A percentile compares a stretch with the other conserved stretches of the same genome.
Evolutionary conservation across 106 monocot genomes (phyloP).

Genomic region (Allium fistulosum): DNA sequence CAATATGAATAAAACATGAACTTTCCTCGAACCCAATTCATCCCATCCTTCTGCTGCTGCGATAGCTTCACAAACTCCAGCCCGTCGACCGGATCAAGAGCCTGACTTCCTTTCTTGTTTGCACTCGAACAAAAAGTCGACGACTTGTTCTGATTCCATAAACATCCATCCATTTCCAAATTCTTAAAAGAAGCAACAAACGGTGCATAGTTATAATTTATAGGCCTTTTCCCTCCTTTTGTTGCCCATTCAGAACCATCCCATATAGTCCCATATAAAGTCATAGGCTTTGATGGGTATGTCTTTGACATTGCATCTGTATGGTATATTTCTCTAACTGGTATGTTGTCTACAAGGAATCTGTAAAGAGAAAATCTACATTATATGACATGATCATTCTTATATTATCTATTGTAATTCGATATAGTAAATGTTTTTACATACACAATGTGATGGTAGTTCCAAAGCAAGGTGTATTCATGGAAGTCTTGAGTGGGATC

Average conservation of each 20-base stretch:
- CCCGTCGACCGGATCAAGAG: conserved; percentile 23
- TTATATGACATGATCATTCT: too few species aligned
- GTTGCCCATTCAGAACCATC: conserved; percentile 39
- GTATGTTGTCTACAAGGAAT: conserved; percentile 45
- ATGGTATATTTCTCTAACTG: conserved; percentile 39
- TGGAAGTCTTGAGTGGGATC: conserved; percentile 43
- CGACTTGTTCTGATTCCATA: conserved; percentile 4
- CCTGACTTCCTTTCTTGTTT: background rate
- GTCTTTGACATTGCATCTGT: conserved; percentile 26
- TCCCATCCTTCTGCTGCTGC: conserved; percentile 22
- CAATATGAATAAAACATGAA: conserved; percentile 62
- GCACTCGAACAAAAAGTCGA: background rate
- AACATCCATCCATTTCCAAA: conserved; percentile 19
- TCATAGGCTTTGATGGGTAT: conserved; percentile 45
- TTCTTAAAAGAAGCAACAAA: conserved; percentile 20
- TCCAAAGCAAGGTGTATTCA: conserved; percentile 54
- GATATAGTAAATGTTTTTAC: background rate
- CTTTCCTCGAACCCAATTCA: conserved; percentile 29
- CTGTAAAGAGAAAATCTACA: conserved; percentile 12
- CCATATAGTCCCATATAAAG: conserved; percentile 28
- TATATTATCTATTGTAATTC: too few species aligned
- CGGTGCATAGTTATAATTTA: conserved; percentile 27
- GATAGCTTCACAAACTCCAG: conserved; percentile 25
- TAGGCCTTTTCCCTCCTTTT: conserved; percentile 17
- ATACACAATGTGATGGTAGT: conserved; percentile 39